phyloP scores from a whole-genome alignment of 1,284 basidiomycete species.

The Tilletia indica region DNA sequence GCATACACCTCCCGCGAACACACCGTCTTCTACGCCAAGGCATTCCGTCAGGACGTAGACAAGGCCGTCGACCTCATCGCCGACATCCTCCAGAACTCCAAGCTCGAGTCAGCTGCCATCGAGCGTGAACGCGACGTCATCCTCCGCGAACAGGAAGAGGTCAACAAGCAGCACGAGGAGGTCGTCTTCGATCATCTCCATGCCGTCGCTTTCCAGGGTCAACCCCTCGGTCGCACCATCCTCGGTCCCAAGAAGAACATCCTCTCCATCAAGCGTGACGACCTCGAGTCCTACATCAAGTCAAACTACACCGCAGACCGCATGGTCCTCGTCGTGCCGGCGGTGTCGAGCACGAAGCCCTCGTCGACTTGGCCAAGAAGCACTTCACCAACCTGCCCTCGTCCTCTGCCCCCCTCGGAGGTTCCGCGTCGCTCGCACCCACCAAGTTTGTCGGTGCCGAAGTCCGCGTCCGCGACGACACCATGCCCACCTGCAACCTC shows the following conservation, averaged over 20 bases:
- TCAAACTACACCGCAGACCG: constrained; percentile 98
- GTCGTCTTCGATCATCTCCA: constrained; percentile 99
- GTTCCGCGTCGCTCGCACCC: constrained; percentile 60
- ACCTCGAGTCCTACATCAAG: constrained; percentile 88
- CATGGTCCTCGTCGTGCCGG: constrained; percentile 96
- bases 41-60: constrained; percentile 92
- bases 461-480: constrained; percentile 92
- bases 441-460: constrained; percentile 89
- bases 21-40: constrained; percentile 99
- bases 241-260: constrained; percentile 96
- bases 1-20: constrained; percentile 99
- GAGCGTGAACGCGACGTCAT: constrained; percentile 97
- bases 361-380: constrained; percentile 91
- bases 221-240: constrained; percentile 93
- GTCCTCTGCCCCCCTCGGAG: constrained; percentile 82
- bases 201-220: constrained; percentile 90
- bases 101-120: constrained; percentile 82
- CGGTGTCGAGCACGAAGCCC: constrained; percentile 85
- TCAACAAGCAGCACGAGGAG: constrained; percentile 96
- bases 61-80: constrained; percentile 93
- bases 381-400: constrained; percentile 87
- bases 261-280: constrained; percentile 87
- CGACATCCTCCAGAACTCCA: constrained; percentile 97
- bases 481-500: constrained; percentile 80
- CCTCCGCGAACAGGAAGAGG: constrained; percentile 95